Evolutionary conservation across 2,329 filamentous ascomycete species (phyloP).

Genomic region (Lasiodiplodia citricola): DNA sequence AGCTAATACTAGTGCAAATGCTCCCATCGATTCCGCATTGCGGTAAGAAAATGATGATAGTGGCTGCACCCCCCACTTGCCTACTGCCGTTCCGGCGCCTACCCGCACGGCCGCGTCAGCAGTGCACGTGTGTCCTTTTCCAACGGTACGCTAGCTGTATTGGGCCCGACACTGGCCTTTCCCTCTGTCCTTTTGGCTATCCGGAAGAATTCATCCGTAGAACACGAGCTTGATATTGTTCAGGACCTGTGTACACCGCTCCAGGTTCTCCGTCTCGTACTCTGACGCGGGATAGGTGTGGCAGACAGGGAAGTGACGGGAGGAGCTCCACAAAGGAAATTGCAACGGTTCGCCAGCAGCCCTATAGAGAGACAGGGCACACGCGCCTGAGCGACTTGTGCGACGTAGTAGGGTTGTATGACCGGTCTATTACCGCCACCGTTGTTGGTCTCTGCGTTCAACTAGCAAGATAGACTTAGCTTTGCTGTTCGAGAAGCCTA

Average conservation of each 20-base stretch:
- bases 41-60: neutral
- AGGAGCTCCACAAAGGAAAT: no score
- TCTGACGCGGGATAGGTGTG: no score
- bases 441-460: neutral
- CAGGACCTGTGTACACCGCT: no score
- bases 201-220: no score
- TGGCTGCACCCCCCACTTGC: neutral
- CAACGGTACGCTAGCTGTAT: neutral
- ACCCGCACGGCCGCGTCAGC: conserved; percentile 3
- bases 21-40: neutral
- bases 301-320: no score
- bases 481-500: neutral
- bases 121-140: neutral
- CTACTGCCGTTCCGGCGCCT: neutral
- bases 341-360: neutral
- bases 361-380: neutral
- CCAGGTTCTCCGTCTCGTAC: no score
- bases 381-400: neutral
- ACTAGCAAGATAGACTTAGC: neutral
- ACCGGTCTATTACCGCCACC: neutral
- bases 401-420: neutral
- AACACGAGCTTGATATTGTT: no score
- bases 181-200: no score
- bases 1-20: no score
- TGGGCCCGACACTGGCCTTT: neutral